These are phyloP conservation scores for Micractinium conductrix DNA, from an alignment of 139 green algal species.

Conservation along the genomic window DNA sequence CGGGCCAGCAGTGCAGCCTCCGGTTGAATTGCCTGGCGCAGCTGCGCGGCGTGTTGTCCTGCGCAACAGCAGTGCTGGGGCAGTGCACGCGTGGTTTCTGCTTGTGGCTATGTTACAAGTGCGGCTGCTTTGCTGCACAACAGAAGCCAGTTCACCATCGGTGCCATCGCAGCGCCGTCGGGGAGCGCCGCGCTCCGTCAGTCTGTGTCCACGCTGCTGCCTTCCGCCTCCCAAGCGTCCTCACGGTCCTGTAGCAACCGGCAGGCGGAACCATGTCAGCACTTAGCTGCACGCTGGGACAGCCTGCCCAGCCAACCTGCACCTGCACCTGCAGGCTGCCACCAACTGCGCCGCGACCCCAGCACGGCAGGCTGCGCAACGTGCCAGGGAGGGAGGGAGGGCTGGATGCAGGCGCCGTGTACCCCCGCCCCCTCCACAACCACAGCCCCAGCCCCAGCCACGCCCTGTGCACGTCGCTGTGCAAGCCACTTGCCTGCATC, in stretches of 20 bases:
- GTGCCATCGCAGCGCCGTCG: not conserved
- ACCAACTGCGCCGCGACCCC: too few relatives aligned
- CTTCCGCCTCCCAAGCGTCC: constrained; percentile 1
- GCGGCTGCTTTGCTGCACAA: not conserved
- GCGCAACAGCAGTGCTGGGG: too few relatives aligned
- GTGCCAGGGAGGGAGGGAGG: not conserved
- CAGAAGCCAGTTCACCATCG: not conserved
- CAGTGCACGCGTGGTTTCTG: too few relatives aligned
- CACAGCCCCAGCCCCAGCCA: too few relatives aligned
- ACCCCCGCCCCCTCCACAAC: not conserved
- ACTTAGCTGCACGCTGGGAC: not conserved
- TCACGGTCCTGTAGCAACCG: not conserved
- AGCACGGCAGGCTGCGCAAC: too few relatives aligned
- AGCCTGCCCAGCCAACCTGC: not conserved
- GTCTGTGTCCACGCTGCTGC: not conserved
- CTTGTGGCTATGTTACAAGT: too few relatives aligned
- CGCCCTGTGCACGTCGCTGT: too few relatives aligned
- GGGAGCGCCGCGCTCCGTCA: not conserved
- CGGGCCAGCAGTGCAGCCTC: too few relatives aligned
- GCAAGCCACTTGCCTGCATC: not conserved
- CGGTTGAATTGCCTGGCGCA: too few relatives aligned
- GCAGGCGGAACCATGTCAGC: not conserved
- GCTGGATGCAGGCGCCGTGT: not conserved
- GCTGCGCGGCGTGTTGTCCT: too few relatives aligned
- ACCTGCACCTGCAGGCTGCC: too few relatives aligned